Percentiles rank a stretch among this genome's conserved stretches.
Conservation (phyloP, 495 filamentous ascomycete genomes). For the Articulospora tetracladia region DNA sequence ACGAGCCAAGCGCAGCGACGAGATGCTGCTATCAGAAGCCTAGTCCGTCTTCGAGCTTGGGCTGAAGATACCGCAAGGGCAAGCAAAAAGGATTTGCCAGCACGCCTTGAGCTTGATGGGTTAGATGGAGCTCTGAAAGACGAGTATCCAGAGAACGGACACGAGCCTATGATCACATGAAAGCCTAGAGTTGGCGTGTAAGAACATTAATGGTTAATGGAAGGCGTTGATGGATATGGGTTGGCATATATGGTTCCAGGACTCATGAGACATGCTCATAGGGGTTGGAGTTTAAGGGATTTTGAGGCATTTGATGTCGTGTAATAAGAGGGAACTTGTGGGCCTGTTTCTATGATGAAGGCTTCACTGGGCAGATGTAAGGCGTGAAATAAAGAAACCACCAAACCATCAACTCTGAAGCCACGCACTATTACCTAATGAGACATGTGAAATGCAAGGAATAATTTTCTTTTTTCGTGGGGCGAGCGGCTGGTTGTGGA, state of each 20-base stretch:
- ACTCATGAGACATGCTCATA: background rate
- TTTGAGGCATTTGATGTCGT: background rate
- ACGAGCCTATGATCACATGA: slow-evolving; percentile 58
- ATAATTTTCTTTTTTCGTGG: background rate
- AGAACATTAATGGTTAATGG: background rate
- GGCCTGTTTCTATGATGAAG: too few relatives aligned
- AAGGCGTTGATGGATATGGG: background rate
- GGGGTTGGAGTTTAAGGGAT: background rate
- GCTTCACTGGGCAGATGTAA: too few relatives aligned
- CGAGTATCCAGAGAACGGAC: slow-evolving; percentile 32
- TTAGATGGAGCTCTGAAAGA: slow-evolving; percentile 48
- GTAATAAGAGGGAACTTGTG: too few relatives aligned
- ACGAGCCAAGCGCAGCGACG: slow-evolving; percentile 62
- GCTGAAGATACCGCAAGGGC: slow-evolving; percentile 74
- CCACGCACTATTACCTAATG: background rate
- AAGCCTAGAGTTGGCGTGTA: background rate
- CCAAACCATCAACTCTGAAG: background rate
- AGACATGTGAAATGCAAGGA: background rate
- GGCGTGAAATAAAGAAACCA: too few relatives aligned
- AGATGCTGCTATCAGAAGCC: slow-evolving; percentile 73
- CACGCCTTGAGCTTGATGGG: slow-evolving; percentile 61
- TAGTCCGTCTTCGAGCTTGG: slow-evolving; percentile 82
- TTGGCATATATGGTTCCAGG: background rate
- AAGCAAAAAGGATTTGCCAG: slow-evolving; percentile 70
- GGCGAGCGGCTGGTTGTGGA: background rate